A percentile compares a stretch with the other conserved stretches of the same genome.
Conservation (phyloP, 2,329 filamentous ascomycete genomes). For the Arthrobotrys musiformis region DNA sequence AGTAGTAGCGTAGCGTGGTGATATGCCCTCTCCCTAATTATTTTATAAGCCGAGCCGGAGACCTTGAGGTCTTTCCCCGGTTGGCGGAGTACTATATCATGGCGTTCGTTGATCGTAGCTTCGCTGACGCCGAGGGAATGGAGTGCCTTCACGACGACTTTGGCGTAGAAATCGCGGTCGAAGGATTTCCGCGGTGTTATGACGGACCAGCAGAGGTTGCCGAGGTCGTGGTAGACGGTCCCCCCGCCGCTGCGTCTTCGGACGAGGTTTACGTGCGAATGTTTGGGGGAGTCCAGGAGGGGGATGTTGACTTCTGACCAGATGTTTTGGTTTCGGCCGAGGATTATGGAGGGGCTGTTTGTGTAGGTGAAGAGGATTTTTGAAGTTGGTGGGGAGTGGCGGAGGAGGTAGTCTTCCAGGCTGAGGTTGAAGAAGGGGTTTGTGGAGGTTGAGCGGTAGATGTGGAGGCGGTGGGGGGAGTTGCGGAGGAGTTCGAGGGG, state of each 20-base stretch:
- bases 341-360: slow-evolving; percentile 86
- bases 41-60: slow-evolving; percentile 93
- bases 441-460: slow-evolving; percentile 75
- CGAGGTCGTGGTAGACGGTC: slow-evolving; percentile 90
- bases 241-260: slow-evolving; percentile 88
- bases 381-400: slow-evolving; percentile 75
- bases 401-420: slow-evolving; percentile 88
- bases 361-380: slow-evolving; percentile 86
- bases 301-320: slow-evolving; percentile 88
- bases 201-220: slow-evolving; percentile 95
- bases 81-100: slow-evolving; percentile 79
- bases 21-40: slow-evolving; percentile 81
- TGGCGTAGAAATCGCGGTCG: slow-evolving; percentile 84
- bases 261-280: slow-evolving; percentile 69
- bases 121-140: slow-evolving; percentile 69
- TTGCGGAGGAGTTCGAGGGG: slow-evolving; percentile 28
- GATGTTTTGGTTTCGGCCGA: slow-evolving; percentile 97
- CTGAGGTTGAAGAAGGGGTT: slow-evolving; percentile 92
- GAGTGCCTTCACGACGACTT: slow-evolving; percentile 91
- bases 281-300: slow-evolving; percentile 65
- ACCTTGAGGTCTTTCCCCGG: slow-evolving; percentile 73
- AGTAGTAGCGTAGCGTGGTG: slow-evolving; percentile 95
- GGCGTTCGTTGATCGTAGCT: slow-evolving; percentile 83
- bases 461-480: slow-evolving; percentile 69
- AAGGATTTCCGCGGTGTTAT: slow-evolving; percentile 82